Percentiles rank a stretch among this genome's conserved stretches.
phyloP scores from a whole-genome alignment of 2,329 filamentous ascomycete genomes.

The Microsporum ferrugineum region DNA sequence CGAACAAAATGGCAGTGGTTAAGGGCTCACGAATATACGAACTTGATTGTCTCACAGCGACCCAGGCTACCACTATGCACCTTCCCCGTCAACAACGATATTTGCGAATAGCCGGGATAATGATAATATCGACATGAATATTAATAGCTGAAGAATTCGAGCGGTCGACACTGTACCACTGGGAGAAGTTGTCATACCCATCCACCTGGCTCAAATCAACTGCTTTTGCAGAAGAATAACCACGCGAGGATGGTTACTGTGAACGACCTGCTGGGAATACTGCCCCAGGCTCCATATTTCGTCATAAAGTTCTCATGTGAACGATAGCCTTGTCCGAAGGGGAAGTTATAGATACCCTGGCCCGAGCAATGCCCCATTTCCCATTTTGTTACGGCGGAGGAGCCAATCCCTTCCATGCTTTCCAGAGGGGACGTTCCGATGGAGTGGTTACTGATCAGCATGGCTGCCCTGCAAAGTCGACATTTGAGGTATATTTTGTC shows the following conservation, averaged over 20 bases:
- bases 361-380: not conserved
- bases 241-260: constrained; percentile 1
- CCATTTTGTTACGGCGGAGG: not conserved
- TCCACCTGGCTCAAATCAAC: not conserved
- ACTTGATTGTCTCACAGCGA: not conserved
- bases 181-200: not conserved
- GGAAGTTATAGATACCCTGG: not conserved
- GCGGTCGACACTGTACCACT: not conserved
- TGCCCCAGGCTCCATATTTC: constrained; percentile 1
- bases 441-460: constrained; percentile 11
- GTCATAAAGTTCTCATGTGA: not conserved
- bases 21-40: not conserved
- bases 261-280: constrained; percentile 1
- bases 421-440: constrained; percentile 7
- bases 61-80: not conserved
- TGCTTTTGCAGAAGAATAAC: not conserved
- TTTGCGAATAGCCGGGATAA: not conserved
- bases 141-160: not conserved
- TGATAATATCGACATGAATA: not conserved
- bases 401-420: not conserved
- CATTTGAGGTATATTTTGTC: constrained; percentile 9
- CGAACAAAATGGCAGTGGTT: not conserved
- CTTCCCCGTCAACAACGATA: not conserved
- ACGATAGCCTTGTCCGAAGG: not conserved
- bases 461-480: constrained; percentile 8